Percentiles rank a stretch among this genome's conserved stretches.
Evolutionary conservation across 495 filamentous ascomycete genomes (phyloP).

Genomic region (Penicillium subrubescens): DNA sequence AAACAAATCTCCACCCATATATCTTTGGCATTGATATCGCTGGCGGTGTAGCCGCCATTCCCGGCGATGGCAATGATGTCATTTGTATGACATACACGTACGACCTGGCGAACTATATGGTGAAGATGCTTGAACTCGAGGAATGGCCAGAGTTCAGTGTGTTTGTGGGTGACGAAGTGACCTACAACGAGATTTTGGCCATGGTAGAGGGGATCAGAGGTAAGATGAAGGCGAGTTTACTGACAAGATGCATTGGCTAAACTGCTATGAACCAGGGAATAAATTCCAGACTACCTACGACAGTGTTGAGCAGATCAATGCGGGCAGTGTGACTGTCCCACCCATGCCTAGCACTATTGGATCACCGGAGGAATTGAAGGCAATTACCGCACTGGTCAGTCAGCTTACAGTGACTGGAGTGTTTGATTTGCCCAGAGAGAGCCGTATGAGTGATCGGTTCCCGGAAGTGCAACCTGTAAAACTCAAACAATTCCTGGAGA

Average conservation of each 20-base stretch:
- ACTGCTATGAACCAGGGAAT: conserved; percentile 31
- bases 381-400: conserved; percentile 35
- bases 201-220: conserved; percentile 50
- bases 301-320: conserved; percentile 44
- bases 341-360: conserved; percentile 27
- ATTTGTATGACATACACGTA: conserved; percentile 55
- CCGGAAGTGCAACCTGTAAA: conserved; percentile 31
- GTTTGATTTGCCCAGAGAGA: conserved; percentile 33
- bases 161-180: conserved; percentile 49
- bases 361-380: conserved; percentile 32
- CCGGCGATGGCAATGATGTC: conserved; percentile 49
- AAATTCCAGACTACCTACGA: conserved; percentile 56
- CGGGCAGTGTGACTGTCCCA: conserved; percentile 51
- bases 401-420: conserved; percentile 35
- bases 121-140: conserved; percentile 44
- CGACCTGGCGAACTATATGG: conserved; percentile 54
- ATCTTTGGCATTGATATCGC: conserved; percentile 50
- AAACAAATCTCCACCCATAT: conserved; percentile 42
- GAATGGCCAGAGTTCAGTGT: conserved; percentile 50
- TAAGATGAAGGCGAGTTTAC: conserved; percentile 21
- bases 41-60: conserved; percentile 51
- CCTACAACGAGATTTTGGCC: conserved; percentile 47
- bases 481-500: conserved; percentile 30
- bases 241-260: neutral
- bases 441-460: conserved; percentile 30